Base-by-base conservation (phyloP, 345 rosid species). In the Eucalyptus polybractea region DNA sequence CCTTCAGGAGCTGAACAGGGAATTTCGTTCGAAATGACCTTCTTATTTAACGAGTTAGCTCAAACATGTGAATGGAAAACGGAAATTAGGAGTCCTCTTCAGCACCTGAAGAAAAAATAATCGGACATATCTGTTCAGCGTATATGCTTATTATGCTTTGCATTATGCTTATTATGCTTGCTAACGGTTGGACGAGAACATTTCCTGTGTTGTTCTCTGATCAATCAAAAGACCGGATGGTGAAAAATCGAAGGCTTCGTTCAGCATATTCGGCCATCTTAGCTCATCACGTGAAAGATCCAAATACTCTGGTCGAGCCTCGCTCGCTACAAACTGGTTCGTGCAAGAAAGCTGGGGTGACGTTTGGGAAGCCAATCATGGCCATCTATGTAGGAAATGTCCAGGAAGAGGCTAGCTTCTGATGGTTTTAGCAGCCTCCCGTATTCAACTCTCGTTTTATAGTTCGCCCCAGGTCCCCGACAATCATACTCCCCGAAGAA, bases 341-440 rank as follows among this genome's bases (percentile, higher is more conserved):
- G 83, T 6, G 45, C 47, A 76, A 76, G 83, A 37, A 76, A 76
- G 27, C 47, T 3, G 27, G 13, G 90, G 29, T 50, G 90, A 33
- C 44, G 88, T 25, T 87, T 12, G 19, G 88, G 91, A 88, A 97
- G 96, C 99, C 99, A 96, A 33, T 94, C 90, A 50, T 93, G 87
- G 37, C 99, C 98, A 90, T 95, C 95, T 40, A 97, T 95, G 89
- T 91, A 97, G 50, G 98, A 94, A 86, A 94, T 86, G 86, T 93
- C 88, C 90, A 92, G 88, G 92, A 88, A 97, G 17, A 90, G 91
- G 51, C 94, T 90, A 90, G 94, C 98, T 89, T 96, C 98, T 22
- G 91, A 86, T 87, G 93, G 91, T 44, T 80, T 93, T 5, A 95
- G 91, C 58, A 94, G 97, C 90, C 93, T 94, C 53, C 91, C 96